A percentile compares a stretch with the other conserved stretches of the same genome.
Evolutionary conservation across 2,329 filamentous ascomycete species (phyloP).

Genomic region (Fusarium protoensiforme): DNA sequence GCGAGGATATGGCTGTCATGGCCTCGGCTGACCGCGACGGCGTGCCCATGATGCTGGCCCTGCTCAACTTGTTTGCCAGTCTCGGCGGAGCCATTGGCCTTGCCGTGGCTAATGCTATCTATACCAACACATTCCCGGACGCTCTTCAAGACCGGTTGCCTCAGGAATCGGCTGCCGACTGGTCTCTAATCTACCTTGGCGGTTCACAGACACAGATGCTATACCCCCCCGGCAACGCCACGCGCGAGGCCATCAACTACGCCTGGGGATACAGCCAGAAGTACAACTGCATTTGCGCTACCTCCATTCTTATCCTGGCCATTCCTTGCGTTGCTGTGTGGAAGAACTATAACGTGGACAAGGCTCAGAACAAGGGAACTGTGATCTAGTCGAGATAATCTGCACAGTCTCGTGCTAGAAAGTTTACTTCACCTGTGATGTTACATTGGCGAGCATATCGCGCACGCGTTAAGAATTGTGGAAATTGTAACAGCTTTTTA

Average conservation of each 20-base stretch:
- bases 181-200: conserved; percentile 8
- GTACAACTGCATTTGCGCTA: conserved; percentile 12
- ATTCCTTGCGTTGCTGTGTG: conserved; percentile 13
- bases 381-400: background rate
- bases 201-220: conserved; percentile 5
- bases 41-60: conserved; percentile 2
- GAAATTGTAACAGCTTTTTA: background rate
- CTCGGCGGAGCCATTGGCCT: conserved; percentile 16
- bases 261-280: conserved; percentile 18
- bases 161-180: background rate
- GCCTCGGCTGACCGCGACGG: conserved; percentile 24
- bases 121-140: conserved; percentile 14
- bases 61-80: conserved; percentile 7
- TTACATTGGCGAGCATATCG: background rate
- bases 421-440: background rate
- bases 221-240: conserved; percentile 3
- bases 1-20: conserved; percentile 15
- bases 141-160: conserved; percentile 8
- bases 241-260: conserved; percentile 20
- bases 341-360: conserved; percentile 20
- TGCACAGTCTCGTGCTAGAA: background rate
- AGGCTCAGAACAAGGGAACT: conserved; percentile 18
- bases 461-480: background rate
- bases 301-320: conserved; percentile 11
- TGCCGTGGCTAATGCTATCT: conserved; percentile 11